Base-by-base conservation (phyloP, 805 yeast genomes). In the Schwanniomyces yamadae region DNA sequence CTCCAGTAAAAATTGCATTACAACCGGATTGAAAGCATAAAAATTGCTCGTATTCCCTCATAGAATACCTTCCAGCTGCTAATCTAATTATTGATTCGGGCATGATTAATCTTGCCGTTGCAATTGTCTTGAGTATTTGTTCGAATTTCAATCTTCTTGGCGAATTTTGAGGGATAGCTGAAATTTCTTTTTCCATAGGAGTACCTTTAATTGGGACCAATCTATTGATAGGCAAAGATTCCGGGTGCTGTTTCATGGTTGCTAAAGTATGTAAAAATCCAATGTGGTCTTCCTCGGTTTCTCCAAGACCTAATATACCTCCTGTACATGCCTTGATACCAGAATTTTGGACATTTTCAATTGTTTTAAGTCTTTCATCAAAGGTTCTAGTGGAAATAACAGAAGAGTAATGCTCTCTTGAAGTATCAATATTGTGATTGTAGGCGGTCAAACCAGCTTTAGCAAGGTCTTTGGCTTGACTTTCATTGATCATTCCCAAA, bases 61-160 rank as follows among this genome's bases (percentile, higher is more conserved):
- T 83, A 14, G 88, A 80, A 54, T 82, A 82, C 42, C 93, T 71
- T 0, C 93, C 93, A 6, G 93, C 93, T 3, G 91, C 89, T 34
- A 84, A 64, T 43, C 93, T 70, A 41, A 84, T 76, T 33, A 83
- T 82, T 1, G 84, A 65, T 26, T 63, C 62, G 1, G 93, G 93
- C 89, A 84, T 84, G 22, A 80, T 61, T 15, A 84, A 56, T 45
- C 93, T 71, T 0, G 90, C 91, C 3, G 90, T 81, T 2, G 90
- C 84, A 40, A 84, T 71, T 3, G 90, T 82, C 55, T 82, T 72
- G 21, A 84, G 59, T 21, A 84, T 73, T 14, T 72, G 73, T 34
- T 84, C 87, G 39, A 80, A 73, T n/a, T 69, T 60, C 26, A 84
- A 57, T 40, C 70, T 67, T 44, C 70, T 69, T 16, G 45, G 47